Evolutionary conservation across 768 basidiomycete species (phyloP), one percentile per base, ranked within the genome.

Genomic region (Naganishia antarctica): DNA sequence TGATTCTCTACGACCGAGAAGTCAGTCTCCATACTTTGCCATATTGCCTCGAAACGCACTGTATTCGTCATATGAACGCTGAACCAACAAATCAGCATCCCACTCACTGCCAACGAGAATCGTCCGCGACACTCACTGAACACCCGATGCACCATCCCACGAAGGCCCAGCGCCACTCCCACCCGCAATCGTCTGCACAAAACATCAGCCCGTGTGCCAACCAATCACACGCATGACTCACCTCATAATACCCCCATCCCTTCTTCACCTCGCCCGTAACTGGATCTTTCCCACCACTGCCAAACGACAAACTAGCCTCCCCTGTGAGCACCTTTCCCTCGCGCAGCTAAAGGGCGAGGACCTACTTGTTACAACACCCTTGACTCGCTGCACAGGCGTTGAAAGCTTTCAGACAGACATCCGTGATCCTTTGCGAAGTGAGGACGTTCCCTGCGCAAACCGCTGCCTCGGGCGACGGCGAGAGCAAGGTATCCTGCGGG

Each of bases 121-220:
- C 16, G 1, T 7, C 21, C 7, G n/a, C n/a, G n/a, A 25, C 26
- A 26, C 59, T 28, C 34, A 60, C 59, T 94, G 92, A 1, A 94
- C 89, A 7, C 92, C 92, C 26, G 89, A 89, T 16, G 90, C 91
- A 3, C 93, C 93, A 71, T 92, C 85, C 92, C 91, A 94, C 11
- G 78, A 76, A 1, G 88, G 86, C 0, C 93, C 92, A 0, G 93
- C 91, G 4, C 93, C 93, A 4, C 89, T 89, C 23, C 93, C 93
- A 8, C 92, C 93, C 3, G 90, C 91, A 61, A 96, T 91, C 0
- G 93, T 97, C 89, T 91, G 69, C 29, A 47, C 61, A 23, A 49
- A 11, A 25, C 16, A 1, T 41, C 26, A 59, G 1, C 50, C 29
- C 53, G n/a, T 3, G 7, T 15, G 12, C 29, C 26, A 59, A 66